Percentiles rank a stretch among this genome's conserved stretches.
Evolutionary conservation across 2,329 filamentous ascomycete species (phyloP).

Genomic region (Scytalidium sp.): DNA sequence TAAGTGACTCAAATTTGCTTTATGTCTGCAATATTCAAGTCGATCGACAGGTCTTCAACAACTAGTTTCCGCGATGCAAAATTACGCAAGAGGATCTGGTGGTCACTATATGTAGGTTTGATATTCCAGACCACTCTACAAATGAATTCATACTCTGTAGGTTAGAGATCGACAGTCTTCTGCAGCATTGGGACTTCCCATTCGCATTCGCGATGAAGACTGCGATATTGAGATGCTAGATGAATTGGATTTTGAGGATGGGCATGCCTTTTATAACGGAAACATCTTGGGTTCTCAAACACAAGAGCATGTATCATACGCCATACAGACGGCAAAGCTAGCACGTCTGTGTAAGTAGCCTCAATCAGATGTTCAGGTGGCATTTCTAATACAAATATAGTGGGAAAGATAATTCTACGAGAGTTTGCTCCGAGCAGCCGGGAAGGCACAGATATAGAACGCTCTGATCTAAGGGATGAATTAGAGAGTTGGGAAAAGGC

Average conservation of each 20-base stretch:
- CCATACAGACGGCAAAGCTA: slow-evolving; percentile 35
- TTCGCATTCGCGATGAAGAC: slow-evolving; percentile 45
- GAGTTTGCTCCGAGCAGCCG: slow-evolving; percentile 1
- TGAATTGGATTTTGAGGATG: slow-evolving; percentile 33
- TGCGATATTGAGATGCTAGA: slow-evolving; percentile 40
- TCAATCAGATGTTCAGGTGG: neutral
- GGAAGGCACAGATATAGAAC: slow-evolving; percentile 1
- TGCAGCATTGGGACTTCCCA: slow-evolving; percentile 41
- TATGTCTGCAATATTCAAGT: neutral
- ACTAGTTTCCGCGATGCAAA: slow-evolving; percentile 6
- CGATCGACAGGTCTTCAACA: slow-evolving; percentile 1
- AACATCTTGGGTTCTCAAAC: slow-evolving; percentile 28
- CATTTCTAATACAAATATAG: neutral
- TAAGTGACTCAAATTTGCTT: neutral
- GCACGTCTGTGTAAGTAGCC: slow-evolving; percentile 15
- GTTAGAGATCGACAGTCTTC: slow-evolving; percentile 46
- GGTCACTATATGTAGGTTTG: slow-evolving; percentile 2
- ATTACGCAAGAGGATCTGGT: slow-evolving; percentile 13
- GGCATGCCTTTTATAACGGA: slow-evolving; percentile 22
- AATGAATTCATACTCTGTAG: slow-evolving; percentile 14
- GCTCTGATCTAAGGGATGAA: slow-evolving; percentile 24
- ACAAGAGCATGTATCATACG: slow-evolving; percentile 29
- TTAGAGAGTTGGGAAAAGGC: slow-evolving; percentile 36
- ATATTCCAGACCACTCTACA: no score
- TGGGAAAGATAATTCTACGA: slow-evolving; percentile 4